phyloP scores from a whole-genome alignment of 225 moss, liverwort and hornwort genomes.

The Anthoceros angustus region DNA sequence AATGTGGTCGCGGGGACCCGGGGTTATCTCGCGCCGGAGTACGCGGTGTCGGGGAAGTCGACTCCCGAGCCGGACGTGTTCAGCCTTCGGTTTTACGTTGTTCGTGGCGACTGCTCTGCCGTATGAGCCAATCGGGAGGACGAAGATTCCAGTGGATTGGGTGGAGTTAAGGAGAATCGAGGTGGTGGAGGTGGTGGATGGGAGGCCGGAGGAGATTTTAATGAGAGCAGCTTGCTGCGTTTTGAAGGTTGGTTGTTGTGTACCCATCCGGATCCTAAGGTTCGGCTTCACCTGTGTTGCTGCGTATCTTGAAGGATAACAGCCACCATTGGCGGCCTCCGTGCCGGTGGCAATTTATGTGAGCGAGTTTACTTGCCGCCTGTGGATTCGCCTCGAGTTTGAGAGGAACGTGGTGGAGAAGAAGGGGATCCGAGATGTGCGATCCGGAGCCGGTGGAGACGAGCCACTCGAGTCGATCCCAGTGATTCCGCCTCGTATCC shows the following conservation, averaged over 20 bases:
- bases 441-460: too few relatives aligned
- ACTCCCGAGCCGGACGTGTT: constrained; percentile 8
- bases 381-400: too few relatives aligned
- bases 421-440: too few relatives aligned
- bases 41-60: neutral
- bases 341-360: too few relatives aligned
- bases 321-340: neutral
- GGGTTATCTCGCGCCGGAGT: constrained; percentile 11
- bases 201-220: constrained; percentile 3
- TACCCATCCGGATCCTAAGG: constrained; percentile 26
- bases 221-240: constrained; percentile 17
- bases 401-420: too few relatives aligned
- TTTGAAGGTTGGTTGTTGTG: constrained; percentile 22
- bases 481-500: too few relatives aligned
- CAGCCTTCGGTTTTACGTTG: constrained; percentile 9
- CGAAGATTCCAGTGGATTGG: constrained; percentile 8
- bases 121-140: neutral
- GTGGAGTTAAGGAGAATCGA: constrained; percentile 10
- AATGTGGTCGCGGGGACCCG: constrained; percentile 9
- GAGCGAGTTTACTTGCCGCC: too few relatives aligned
- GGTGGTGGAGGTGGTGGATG: constrained; percentile 18
- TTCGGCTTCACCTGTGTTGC: constrained; percentile 17
- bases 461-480: too few relatives aligned
- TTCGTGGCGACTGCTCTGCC: constrained; percentile 7
- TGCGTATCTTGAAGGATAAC: constrained; percentile 15